A percentile compares a stretch with the other conserved stretches of the same genome.
Conservation (phyloP, 345 rosid genomes). For the Eucalyptus erythrocorys region DNA sequence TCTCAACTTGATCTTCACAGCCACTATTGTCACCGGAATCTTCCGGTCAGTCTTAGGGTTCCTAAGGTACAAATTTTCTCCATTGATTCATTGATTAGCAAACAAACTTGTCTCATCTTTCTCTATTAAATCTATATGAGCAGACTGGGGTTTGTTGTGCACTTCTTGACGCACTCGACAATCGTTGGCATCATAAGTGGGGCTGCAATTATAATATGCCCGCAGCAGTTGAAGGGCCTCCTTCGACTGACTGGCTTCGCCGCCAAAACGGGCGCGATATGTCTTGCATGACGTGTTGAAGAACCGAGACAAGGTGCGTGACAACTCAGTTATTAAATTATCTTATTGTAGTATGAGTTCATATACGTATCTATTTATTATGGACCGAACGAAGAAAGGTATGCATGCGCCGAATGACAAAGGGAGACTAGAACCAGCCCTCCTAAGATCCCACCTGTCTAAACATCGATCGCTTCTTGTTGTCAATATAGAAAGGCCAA, state of each 20-base stretch:
- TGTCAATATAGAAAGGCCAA: too few species aligned
- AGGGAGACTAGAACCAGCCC: too few species aligned
- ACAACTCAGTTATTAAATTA: too few species aligned
- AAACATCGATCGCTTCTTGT: too few species aligned
- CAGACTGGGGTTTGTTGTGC: constrained; percentile 77
- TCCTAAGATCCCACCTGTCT: too few species aligned
- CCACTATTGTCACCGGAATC: constrained; percentile 66
- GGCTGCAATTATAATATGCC: constrained; percentile 54
- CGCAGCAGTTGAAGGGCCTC: constrained; percentile 75
- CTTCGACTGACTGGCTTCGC: constrained; percentile 62
- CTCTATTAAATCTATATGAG: not conserved
- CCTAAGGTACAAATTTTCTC: constrained; percentile 21
- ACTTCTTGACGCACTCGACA: constrained; percentile 79
- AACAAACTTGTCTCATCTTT: not conserved
- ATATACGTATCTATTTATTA: too few species aligned
- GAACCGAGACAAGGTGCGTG: constrained; percentile 39
- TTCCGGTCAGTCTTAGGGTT: constrained; percentile 52
- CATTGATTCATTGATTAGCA: not conserved
- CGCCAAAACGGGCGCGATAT: constrained; percentile 50
- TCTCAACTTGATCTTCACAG: constrained; percentile 60
- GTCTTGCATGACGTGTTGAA: constrained; percentile 36
- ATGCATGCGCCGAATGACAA: too few species aligned
- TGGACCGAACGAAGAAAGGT: too few species aligned
- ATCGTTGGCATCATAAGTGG: too few species aligned
- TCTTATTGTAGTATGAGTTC: too few species aligned